These are phyloP conservation scores for Henckelia pumila DNA, from an alignment of 257 asterid genomes.

Conservation along the genomic window DNA sequence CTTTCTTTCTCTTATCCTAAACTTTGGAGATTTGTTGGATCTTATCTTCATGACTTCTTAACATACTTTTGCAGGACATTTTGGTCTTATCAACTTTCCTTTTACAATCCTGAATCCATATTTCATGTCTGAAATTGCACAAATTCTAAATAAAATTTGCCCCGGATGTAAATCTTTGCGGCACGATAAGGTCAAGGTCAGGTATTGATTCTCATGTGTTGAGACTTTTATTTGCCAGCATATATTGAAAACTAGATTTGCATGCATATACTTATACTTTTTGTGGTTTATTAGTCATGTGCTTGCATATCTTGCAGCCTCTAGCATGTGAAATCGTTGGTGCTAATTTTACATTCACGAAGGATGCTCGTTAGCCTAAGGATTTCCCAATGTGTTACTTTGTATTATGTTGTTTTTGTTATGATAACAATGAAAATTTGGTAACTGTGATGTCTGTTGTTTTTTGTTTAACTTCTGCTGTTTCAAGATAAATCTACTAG, in stretches of 20 bases:
- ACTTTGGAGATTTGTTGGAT: slow-evolving; percentile 14
- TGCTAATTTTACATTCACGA: slow-evolving; percentile 13
- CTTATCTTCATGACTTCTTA: background rate
- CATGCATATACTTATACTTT: slow-evolving; percentile 1
- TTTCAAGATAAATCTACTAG: background rate
- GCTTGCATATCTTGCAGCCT: slow-evolving; percentile 8
- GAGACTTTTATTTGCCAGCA: slow-evolving; percentile 8
- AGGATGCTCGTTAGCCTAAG: slow-evolving; percentile 4
- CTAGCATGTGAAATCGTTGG: slow-evolving; percentile 9
- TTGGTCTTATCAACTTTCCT: slow-evolving; percentile 72
- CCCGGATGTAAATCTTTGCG: slow-evolving; percentile 75
- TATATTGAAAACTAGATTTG: slow-evolving; percentile 15
- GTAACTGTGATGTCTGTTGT: background rate
- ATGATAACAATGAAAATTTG: too few relatives aligned
- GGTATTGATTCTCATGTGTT: slow-evolving; percentile 37
- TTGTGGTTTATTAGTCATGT: slow-evolving; percentile 8
- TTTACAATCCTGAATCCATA: slow-evolving; percentile 74
- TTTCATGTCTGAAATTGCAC: slow-evolving; percentile 70
- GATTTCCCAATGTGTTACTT: slow-evolving; percentile 4
- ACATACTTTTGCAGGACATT: slow-evolving; percentile 72
- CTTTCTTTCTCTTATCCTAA: slow-evolving; percentile 8
- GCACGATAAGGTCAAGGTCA: slow-evolving; percentile 63
- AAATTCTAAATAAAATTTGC: slow-evolving; percentile 75
- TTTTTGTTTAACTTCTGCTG: background rate
- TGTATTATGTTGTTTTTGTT: slow-evolving; percentile 12